Evolutionary conservation across 768 basidiomycete genomes (phyloP).

Genomic region (Pseudohyphozyma bogoriensis): DNA sequence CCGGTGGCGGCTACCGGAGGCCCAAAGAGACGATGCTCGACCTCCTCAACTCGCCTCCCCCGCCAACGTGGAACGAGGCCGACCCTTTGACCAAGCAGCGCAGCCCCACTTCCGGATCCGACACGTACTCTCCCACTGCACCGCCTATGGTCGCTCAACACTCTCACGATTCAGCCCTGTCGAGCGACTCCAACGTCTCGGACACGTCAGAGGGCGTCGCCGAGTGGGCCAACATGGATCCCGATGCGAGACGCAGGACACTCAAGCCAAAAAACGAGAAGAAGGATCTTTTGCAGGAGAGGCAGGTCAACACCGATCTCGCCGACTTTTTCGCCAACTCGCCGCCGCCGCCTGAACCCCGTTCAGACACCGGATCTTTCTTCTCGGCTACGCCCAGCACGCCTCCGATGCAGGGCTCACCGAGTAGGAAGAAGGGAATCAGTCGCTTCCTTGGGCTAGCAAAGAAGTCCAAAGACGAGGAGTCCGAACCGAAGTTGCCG

Average conservation of each 20-base stretch:
- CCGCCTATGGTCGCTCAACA: slow-evolving; percentile 8
- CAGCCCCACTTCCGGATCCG: too few species aligned
- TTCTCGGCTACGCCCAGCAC: not conserved
- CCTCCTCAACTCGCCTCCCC: slow-evolving; percentile 7
- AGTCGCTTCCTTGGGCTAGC: not conserved
- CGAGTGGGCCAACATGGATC: slow-evolving; percentile 2
- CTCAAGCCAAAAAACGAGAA: slow-evolving; percentile 25
- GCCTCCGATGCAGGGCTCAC: not conserved
- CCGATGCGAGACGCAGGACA: not conserved
- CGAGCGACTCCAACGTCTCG: not conserved
- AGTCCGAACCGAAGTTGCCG: not conserved
- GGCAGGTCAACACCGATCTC: slow-evolving; percentile 25
- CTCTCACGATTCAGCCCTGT: not conserved
- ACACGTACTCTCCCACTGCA: not conserved
- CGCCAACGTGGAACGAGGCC: too few species aligned
- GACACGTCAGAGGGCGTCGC: slow-evolving; percentile 1
- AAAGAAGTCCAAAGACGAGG: not conserved
- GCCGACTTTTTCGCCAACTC: slow-evolving; percentile 14
- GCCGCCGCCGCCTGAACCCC: not conserved
- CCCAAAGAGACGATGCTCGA: slow-evolving; percentile 5
- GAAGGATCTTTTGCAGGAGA: slow-evolving; percentile 16
- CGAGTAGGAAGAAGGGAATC: not conserved
- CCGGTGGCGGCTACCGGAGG: not conserved
- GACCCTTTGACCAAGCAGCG: too few species aligned
- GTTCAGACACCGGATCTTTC: not conserved